Percentiles rank a stretch among this genome's conserved stretches.
These are phyloP conservation scores for Solanum ossicruentum DNA, from an alignment of 257 asterid species.

Conservation along the genomic window DNA sequence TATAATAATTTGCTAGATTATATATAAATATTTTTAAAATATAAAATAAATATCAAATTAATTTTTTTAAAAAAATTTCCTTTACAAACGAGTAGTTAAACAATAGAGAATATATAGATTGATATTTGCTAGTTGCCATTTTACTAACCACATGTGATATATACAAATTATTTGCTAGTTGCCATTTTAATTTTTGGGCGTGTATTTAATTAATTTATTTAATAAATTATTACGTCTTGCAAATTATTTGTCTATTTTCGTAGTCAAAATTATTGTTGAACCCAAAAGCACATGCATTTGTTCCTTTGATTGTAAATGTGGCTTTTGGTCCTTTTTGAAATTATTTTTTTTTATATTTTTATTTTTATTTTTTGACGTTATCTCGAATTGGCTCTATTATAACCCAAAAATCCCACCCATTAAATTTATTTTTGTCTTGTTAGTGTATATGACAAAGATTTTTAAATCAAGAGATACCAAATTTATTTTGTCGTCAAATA, in stretches of 20 bases:
- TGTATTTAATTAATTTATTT: too few species aligned
- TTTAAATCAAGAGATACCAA: background rate
- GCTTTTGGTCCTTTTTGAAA: background rate
- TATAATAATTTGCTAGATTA: background rate
- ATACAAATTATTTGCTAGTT: background rate
- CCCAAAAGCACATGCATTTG: background rate
- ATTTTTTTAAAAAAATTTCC: background rate
- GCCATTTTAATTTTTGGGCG: background rate
- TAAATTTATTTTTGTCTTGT: background rate
- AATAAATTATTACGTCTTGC: background rate
- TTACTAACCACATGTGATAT: background rate
- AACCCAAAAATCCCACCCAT: background rate
- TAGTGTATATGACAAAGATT: background rate
- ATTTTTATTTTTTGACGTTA: background rate
- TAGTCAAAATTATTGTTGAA: background rate
- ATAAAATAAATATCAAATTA: background rate
- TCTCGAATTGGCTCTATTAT: background rate
- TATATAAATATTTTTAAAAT: background rate
- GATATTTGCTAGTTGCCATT: background rate
- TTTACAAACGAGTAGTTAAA: background rate
- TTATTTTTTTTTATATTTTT: background rate
- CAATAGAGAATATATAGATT: background rate
- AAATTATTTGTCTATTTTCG: background rate
- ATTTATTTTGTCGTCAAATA: background rate
- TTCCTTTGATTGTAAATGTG: background rate